Base-by-base conservation (phyloP, 2,329 filamentous ascomycete genomes). In the Pyrenochaeta sp. region DNA sequence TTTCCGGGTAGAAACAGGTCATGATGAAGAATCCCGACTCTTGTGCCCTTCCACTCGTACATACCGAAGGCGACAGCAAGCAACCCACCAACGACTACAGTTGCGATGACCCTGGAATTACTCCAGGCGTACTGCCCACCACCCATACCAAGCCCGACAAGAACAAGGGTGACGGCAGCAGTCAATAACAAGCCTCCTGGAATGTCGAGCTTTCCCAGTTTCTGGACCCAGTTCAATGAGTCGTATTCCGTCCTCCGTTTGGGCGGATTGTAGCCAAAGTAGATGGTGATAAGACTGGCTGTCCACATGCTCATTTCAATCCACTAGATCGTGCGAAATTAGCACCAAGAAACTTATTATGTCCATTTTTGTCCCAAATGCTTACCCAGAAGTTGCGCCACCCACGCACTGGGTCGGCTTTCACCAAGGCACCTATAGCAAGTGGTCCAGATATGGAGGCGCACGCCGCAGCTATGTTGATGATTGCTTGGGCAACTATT, bases 31-130 rank as follows among this genome's bases (percentile, higher is more conserved):
- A 34, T 19, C 7, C 30, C 30, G 30, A 7, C 13, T 10, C 17
- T 34, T 15, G 30, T 34, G 11, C 30, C 30, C 30, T 34, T 34
- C 30, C 30, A 34, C 20, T 34, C 30, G 17, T 34, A 34, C 10
- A 34, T 19, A 17, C 30, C 9, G 13, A 34, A 34, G 9, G 30
- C 19, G 13, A 34, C 13, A 6, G 17, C 9, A 7, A 34, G 17
- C 10, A 34, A 10, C 14, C 9, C 30, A 14, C 30, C 30, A 34
- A 34, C 10, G 19, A 34, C 30, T 17, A 34, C 7, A 6, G 30
- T 34, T 7, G 30, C 30, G 18, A 34, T 15, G 6, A 19, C 27
- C 32, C 18, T n/a, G 15, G 20, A 26, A 22, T 20, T 26, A 10
- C 20, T 11, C 22, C 34, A 37, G 34, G 7, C 32, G 17, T 31